Base-by-base conservation (phyloP, 352 stramenopile species). In the Pythium vanterpoolii region DNA sequence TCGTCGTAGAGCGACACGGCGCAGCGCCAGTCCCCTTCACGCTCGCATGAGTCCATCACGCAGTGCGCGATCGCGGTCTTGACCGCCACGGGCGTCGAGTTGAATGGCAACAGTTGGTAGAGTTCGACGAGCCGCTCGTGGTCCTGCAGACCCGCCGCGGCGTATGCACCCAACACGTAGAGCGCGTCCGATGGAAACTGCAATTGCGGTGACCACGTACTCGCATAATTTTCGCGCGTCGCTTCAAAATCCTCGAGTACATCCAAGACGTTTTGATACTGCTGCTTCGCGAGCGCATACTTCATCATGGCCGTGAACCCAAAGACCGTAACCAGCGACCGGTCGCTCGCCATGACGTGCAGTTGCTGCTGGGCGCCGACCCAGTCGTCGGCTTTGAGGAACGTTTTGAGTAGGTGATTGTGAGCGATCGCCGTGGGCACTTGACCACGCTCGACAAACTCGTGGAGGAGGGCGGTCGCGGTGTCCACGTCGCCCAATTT, bases 1-100 rank as follows among this genome's bases (percentile, higher is more conserved):
- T 88, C 77, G 56, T 87, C 82, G 56, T 90, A 95, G 52, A 92
- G 60, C 21, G 82, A 79, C 45, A 95, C 86, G 13, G 83, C 85
- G 10, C 64, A 62, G 14, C 83, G 76, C 86, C 86, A 95, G 65
- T 93, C 86, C 23, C 74, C 73, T 16, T 86, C 58, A 19, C 63
- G 64, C 38, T 90, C 80, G 43, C 79, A 89, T 21, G 83, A 89
- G 40, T 63, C 64, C 14, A 95, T 71, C 19, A 73, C 73, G 31
- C 81, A 36, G 18, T 62, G 47, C 7, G 82, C 74, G 26, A 92
- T 54, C 53, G 83, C 68, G 24, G 70, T 72, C 59, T 79, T 80
- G 50, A 92, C 72, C n/a, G 69, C 60, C 39, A 78, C 68, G 7
- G 83, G 80, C 62, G 76, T 77, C 53, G 74, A 75, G 53, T 55